Conservation (phyloP, 192 early-diverging fungal genomes). For the Coemansia brasiliensis region DNA sequence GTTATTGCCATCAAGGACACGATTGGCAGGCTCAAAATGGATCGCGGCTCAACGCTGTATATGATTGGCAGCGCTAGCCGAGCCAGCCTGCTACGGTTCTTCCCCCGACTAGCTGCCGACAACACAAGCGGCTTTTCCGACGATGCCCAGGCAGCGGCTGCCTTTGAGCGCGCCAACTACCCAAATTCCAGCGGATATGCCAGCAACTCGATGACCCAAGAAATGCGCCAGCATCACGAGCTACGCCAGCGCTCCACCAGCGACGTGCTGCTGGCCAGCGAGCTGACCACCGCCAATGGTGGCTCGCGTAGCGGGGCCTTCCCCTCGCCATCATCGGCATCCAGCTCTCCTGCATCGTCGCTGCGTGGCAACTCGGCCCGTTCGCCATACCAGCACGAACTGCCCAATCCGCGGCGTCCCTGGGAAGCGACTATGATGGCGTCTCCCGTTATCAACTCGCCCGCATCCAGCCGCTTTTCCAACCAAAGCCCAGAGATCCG, state of each 20-base stretch:
- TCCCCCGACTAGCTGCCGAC: conserved; percentile 29
- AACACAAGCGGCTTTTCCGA: not conserved
- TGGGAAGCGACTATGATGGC: conserved; percentile 36
- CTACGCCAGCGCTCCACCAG: conserved; percentile 36
- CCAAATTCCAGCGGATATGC: not conserved
- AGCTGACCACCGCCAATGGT: not conserved
- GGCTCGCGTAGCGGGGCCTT: conserved; percentile 3
- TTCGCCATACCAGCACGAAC: conserved; percentile 34
- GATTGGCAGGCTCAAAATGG: conserved; percentile 25
- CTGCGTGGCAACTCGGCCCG: conserved; percentile 32
- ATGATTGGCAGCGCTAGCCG: conserved; percentile 34
- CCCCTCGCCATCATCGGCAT: conserved; percentile 21
- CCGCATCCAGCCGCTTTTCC: conserved; percentile 25
- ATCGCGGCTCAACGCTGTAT: conserved; percentile 39
- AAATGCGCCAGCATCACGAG: conserved; percentile 20
- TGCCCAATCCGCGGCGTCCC: conserved; percentile 25
- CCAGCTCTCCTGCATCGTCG: conserved; percentile 33
- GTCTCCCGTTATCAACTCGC: conserved; percentile 47
- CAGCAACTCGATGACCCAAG: conserved; percentile 5
- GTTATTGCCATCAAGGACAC: conserved; percentile 36
- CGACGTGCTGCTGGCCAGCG: conserved; percentile 24
- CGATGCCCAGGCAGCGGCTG: not conserved
- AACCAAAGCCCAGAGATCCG: conserved; percentile 35
- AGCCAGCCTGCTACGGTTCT: conserved; percentile 35
- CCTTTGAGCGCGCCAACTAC: not conserved